Conservation (phyloP, 2,329 filamentous ascomycete species). For the Sarocladium oryzae region DNA sequence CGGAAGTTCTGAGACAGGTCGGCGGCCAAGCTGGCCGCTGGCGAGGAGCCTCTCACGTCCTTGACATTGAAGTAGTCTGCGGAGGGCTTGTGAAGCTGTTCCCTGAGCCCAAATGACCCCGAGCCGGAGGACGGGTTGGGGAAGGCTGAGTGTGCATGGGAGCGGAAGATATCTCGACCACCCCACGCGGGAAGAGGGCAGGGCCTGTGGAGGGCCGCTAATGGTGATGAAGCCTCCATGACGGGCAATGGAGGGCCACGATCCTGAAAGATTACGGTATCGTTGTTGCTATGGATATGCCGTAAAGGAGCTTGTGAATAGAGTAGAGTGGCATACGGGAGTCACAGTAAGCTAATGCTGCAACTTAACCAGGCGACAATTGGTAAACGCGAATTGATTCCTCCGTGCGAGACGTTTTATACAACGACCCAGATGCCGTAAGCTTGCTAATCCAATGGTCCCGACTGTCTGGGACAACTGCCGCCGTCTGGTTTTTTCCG, state of each 20-base stretch:
- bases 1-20: slow-evolving; percentile 97
- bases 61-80: slow-evolving; percentile 79
- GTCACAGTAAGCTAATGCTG: slow-evolving; percentile 14
- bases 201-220: slow-evolving; percentile 84
- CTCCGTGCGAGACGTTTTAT: not conserved
- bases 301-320: slow-evolving; percentile 16
- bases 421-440: slow-evolving; percentile 9
- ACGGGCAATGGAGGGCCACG: slow-evolving; percentile 16
- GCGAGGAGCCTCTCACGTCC: slow-evolving; percentile 76
- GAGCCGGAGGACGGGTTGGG: slow-evolving; percentile 47
- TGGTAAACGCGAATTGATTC: not conserved
- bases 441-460: not conserved
- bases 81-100: slow-evolving; percentile 54
- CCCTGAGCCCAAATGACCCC: slow-evolving; percentile 72
- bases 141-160: slow-evolving; percentile 33
- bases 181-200: slow-evolving; percentile 55
- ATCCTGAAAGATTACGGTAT: slow-evolving; percentile 12
- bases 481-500: not conserved
- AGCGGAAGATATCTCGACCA: slow-evolving; percentile 44
- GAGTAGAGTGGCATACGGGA: slow-evolving; percentile 14
- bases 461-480: not conserved
- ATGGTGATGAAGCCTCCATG: slow-evolving; percentile 91
- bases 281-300: slow-evolving; percentile 20
- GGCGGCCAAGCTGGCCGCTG: slow-evolving; percentile 81
- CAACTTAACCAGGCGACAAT: slow-evolving; percentile 1